Evolutionary conservation across 345 rosid species (phyloP), one percentile per base, ranked within the genome.

Genomic region (Fremontodendron californicum): DNA sequence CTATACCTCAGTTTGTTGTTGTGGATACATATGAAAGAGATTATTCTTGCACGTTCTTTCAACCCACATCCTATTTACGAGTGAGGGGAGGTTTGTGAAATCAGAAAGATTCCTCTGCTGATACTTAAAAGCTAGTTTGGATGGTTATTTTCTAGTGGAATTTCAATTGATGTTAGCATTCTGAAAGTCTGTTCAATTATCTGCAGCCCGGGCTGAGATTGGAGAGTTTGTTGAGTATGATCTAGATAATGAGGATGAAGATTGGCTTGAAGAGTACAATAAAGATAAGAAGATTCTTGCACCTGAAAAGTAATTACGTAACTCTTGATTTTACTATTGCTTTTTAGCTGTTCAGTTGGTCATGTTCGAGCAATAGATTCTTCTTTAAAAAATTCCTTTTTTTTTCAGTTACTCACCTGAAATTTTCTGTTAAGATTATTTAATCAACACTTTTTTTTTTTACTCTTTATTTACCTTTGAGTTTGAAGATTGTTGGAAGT

Each of bases 201-300:
- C 77, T 84, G 87, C 84, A 94, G 99, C 97, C 72, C 87, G 99
- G 80, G 92, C 99, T 35, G 99, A 94, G 90, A 85, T 96, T 83
- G 99, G 97, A 54, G 98, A 96, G 33, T 96, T 96, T 88, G 90
- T 96, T 73, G 99, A 96, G 87, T 96, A 94, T 80, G 98, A 96
- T 87, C 82, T 96, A 72, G 99, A 94, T 82, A 96, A 96, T 80
- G 99, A 96, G 78, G 99, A 96, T 82, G 99, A 93, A 82, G 97
- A 91, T 78, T 96, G 99, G 98, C 93, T 96, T 85, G 77, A 81
- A 16, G 90, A 88, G 33, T 88, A 80, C 78, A 89, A 89, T 78
- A 85, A 78, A 60, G 95, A 93, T 72, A 87, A 78, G 79, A 89
- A 87, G 65, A 75, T 82, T 74, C 89, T 96, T 78, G 18, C 87